Conservation (phyloP, 352 stramenopile genomes). For the Pythium brassicae region DNA sequence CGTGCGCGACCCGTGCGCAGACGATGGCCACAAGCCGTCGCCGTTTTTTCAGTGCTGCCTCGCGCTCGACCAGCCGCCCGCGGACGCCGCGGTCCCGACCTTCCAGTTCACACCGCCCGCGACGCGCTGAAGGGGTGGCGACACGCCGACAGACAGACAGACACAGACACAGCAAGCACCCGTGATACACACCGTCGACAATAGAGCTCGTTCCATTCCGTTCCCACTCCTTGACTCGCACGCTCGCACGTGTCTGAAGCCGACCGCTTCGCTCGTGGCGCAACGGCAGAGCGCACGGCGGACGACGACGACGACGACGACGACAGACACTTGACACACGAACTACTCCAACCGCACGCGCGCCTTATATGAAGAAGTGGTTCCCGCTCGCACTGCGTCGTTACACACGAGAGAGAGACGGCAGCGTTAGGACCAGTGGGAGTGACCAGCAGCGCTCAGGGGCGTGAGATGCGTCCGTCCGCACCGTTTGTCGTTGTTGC, state of each 20-base stretch:
- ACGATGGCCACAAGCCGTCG: constrained; percentile 21
- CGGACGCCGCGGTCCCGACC: background rate
- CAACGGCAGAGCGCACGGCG: too few relatives aligned
- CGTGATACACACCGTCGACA: background rate
- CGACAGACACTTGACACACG: background rate
- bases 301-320: background rate
- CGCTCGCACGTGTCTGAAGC: too few relatives aligned
- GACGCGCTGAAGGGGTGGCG: background rate
- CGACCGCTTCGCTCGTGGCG: too few relatives aligned
- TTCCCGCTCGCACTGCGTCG: constrained; percentile 1
- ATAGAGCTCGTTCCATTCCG: constrained; percentile 8
- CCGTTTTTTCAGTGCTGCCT: constrained; percentile 35
- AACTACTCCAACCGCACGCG: background rate
- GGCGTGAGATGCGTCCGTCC: background rate
- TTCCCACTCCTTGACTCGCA: too few relatives aligned
- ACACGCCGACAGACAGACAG: too few relatives aligned
- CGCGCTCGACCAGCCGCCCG: constrained; percentile 16
- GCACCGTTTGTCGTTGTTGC: constrained; percentile 9
- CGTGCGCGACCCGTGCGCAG: constrained; percentile 47
- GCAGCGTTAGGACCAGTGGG: background rate
- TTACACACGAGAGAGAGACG: background rate
- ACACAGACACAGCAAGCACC: too few relatives aligned
- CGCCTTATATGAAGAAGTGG: constrained; percentile 5
- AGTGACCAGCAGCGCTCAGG: background rate
- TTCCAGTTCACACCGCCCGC: constrained; percentile 16